Conservation (phyloP, 441 rosid genomes). For the Arabidopsis lyrata region DNA sequence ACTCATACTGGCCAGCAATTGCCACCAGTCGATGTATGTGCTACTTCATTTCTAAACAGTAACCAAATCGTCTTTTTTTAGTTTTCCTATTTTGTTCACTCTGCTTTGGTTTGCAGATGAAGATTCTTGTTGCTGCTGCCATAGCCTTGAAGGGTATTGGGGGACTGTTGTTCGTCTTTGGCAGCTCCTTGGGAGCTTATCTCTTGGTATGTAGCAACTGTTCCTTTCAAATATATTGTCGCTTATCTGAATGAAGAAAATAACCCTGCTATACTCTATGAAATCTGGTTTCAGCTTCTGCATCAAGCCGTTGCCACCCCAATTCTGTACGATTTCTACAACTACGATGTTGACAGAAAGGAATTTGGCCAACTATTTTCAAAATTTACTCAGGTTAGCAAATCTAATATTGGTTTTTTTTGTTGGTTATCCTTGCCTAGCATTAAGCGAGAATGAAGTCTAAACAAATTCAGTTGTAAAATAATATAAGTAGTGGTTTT, state of each 20-base stretch:
- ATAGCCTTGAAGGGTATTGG: conserved; percentile 73
- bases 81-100: conserved; percentile 11
- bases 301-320: conserved; percentile 70
- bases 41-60: not conserved
- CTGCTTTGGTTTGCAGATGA: conserved; percentile 49
- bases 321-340: conserved; percentile 74
- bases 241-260: not conserved
- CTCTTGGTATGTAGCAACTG: conserved; percentile 56
- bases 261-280: not conserved
- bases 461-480: not conserved
- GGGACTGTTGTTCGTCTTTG: conserved; percentile 68
- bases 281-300: conserved; percentile 55
- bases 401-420: not conserved
- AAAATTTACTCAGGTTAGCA: conserved; percentile 66
- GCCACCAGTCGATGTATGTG: conserved; percentile 63
- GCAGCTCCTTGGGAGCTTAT: conserved; percentile 78
- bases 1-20: conserved; percentile 56
- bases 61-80: not conserved
- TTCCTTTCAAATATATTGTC: not conserved
- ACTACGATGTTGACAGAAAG: conserved; percentile 62
- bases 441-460: not conserved
- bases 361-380: conserved; percentile 61
- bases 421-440: not conserved
- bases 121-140: conserved; percentile 55
- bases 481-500: not conserved